Percentiles rank a stretch among this genome's conserved stretches.
Conservation (phyloP, 331 rosid species). For the Telfairia occidentalis region DNA sequence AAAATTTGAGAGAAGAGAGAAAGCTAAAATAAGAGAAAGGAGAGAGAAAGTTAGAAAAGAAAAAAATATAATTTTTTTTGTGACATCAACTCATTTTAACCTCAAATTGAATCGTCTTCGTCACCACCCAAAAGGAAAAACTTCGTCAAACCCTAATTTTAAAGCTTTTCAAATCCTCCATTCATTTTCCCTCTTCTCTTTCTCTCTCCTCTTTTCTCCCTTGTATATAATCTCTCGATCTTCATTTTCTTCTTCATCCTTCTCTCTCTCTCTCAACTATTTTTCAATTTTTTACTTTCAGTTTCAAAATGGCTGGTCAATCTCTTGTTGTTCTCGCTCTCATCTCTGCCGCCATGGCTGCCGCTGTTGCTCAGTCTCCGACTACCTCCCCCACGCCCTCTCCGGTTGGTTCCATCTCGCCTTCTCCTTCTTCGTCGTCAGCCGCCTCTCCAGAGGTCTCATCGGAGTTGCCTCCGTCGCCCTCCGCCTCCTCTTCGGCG, state of each 20-base stretch:
- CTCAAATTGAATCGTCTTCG: too few relatives aligned
- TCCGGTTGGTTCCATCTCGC: neutral
- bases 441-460: neutral
- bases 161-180: neutral
- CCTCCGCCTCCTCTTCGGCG: too few relatives aligned
- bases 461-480: too few relatives aligned
- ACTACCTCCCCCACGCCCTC: constrained; percentile 5
- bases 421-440: neutral
- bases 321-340: constrained; percentile 12
- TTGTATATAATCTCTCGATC: neutral
- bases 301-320: constrained; percentile 17
- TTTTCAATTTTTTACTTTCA: neutral
- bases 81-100: too few relatives aligned
- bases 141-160: neutral
- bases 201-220: too few relatives aligned
- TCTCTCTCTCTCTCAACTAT: neutral
- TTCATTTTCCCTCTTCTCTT: neutral
- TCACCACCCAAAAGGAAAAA: too few relatives aligned
- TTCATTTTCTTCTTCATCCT: neutral
- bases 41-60: too few relatives aligned
- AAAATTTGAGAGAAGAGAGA: too few relatives aligned
- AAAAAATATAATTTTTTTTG: too few relatives aligned
- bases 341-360: neutral
- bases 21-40: too few relatives aligned
- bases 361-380: constrained; percentile 1